Conservation (phyloP, 2,329 filamentous ascomycete genomes). For the Trichoderma afroharzianum region DNA sequence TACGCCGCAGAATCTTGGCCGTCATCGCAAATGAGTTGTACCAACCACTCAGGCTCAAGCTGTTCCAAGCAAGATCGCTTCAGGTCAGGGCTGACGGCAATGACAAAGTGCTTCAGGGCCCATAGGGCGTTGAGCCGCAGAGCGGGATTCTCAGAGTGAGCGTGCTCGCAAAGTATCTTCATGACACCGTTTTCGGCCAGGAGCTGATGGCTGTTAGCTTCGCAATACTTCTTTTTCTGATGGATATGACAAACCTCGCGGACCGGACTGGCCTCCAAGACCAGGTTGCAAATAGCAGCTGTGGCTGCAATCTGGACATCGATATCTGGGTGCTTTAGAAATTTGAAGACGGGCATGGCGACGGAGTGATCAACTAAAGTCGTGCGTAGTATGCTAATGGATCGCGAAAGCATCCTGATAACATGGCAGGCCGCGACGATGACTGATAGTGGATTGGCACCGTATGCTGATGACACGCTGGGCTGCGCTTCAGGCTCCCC, state of each 20-base stretch:
- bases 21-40: constrained; percentile 69
- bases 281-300: constrained; percentile 77
- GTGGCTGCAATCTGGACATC: constrained; percentile 85
- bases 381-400: constrained; percentile 78
- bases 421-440: constrained; percentile 82
- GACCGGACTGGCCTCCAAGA: constrained; percentile 88
- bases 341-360: constrained; percentile 68
- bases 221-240: not conserved
- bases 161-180: constrained; percentile 75
- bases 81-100: constrained; percentile 64
- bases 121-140: constrained; percentile 83
- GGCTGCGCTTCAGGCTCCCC: constrained; percentile 25
- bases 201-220: constrained; percentile 45
- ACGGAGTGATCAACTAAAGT: constrained; percentile 83
- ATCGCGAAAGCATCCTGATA: constrained; percentile 76
- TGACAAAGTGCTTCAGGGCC: constrained; percentile 88
- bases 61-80: constrained; percentile 77
- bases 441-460: constrained; percentile 70
- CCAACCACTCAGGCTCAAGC: constrained; percentile 74
- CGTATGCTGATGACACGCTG: constrained; percentile 49
- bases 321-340: constrained; percentile 70
- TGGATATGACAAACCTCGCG: constrained; percentile 62
- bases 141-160: constrained; percentile 73
- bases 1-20: constrained; percentile 51
- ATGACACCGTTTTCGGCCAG: constrained; percentile 73